Base-by-base conservation (phyloP, 345 rosid species). In the Litchi chinensis region DNA sequence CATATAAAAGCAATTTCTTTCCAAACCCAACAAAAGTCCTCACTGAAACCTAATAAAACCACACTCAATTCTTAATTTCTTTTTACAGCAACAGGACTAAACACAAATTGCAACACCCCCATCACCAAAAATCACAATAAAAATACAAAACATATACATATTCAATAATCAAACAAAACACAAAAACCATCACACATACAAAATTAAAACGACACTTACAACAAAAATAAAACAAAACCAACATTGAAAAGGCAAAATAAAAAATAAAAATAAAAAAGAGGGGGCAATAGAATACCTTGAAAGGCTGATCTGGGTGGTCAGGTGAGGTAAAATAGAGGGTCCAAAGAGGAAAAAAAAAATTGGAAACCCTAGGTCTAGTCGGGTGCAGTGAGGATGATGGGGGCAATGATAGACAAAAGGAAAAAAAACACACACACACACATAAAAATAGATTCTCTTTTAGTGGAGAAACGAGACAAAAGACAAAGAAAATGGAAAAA, bases 381-480 rank as follows among this genome's bases (percentile, higher is more conserved):
- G 41, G 39, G 78, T 65, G 79, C 10, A 24, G 19, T 32, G 63
- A 71, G 32, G 63, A 75, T 59, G 21, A 68, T 64, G 37, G 54
- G 78, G 18, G 22, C 13, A 65, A 59, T 19, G 78, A 48, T 62
- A 74, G 13, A 63, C 1, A 0, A 26, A 7, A 40, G 26, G 26
- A 7, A 41, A 26, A 9, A 26, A 26, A 26, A 1, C 0, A 26
- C 0, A 26, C 26, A 43, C 3, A 46, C 0, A 4, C 52, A 46
- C 52, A 46, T n/a, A 41, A 54, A 24, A 19, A 65, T 39, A 76
- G 52, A 76, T 65, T 76, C 79, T 28, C 64, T 54, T 48, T 65
- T 32, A 65, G 71, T 50, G 72, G 72, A 76, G 73, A 3, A 76
- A 68, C 71, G 73, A 76, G 79, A 67, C 79, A 76, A 67, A 66